Base-by-base conservation (phyloP, 257 asterid species). In the Solanum sejunctum region DNA sequence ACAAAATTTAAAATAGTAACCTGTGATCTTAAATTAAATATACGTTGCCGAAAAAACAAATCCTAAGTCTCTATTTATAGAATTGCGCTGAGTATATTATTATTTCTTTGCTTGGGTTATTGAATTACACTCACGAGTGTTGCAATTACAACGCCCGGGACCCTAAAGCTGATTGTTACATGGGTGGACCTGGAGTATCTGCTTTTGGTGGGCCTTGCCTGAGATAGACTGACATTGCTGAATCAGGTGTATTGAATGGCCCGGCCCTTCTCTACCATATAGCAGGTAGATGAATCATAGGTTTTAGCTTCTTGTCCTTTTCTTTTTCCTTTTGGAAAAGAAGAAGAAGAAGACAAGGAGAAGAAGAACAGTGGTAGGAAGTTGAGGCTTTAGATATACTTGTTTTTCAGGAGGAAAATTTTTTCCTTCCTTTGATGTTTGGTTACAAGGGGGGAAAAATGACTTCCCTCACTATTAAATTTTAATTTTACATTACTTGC, bases 101-200 rank as follows among this genome's bases (percentile, higher is more conserved):
- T 36, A 4, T 36, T 36, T 36, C 39, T 36, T 36, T 36, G 39
- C 39, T 36, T 36, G 39, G 39, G 39, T 3, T 36, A 36, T 36
- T 36, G 6, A 36, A 36, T 36, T 36, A 36, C 6, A 66, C 88
- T 91, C 95, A 92, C 95, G 94, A 90, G 93, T 90, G 97, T 92
- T 86, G 93, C 92, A 94, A 93, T 95, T 87, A 92, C 90, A 90
- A 91, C 87, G 84, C 95, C 95, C 97, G 96, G 92, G 97, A 94
- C 93, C 93, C 93, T 93, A 84, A 67, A 85, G 82, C 85, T 84
- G 86, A 54, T 80, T 79, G 73, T 39, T 70, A 88, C 80, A 73
- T 80, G 87, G 86, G 90, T 91, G 89, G 95, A 92, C 89, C 95
- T 94, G 91, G 92, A 91, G 89, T 89, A 88, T 87, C 87, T 89